phyloP scores from a whole-genome alignment of 331 rosid genomes.

The Malus hybrid region DNA sequence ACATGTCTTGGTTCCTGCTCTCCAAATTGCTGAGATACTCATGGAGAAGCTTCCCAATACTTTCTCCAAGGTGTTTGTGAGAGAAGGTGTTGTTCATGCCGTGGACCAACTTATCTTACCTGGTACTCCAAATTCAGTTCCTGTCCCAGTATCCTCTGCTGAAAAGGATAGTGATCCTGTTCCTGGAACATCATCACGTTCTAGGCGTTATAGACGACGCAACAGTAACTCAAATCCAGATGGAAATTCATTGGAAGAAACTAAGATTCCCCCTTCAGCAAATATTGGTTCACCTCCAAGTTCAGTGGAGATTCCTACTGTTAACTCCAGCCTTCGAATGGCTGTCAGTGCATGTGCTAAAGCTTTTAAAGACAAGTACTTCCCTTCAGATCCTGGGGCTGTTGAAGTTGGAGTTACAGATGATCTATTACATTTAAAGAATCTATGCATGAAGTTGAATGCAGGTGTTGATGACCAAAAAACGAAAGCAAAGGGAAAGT shows the following conservation, averaged over 20 bases:
- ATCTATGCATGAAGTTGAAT: slow-evolving; percentile 72
- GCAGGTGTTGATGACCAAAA: slow-evolving; percentile 70
- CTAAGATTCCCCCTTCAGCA: slow-evolving; percentile 46
- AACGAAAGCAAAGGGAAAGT: slow-evolving; percentile 73
- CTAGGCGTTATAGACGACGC: slow-evolving; percentile 88
- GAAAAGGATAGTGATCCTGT: slow-evolving; percentile 72
- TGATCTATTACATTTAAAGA: slow-evolving; percentile 74
- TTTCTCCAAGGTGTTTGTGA: slow-evolving; percentile 79
- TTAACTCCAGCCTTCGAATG: slow-evolving; percentile 59
- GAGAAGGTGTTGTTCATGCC: slow-evolving; percentile 98
- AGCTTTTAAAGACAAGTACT: slow-evolving; percentile 80
- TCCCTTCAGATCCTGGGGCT: slow-evolving; percentile 72
- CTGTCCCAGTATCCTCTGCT: slow-evolving; percentile 47
- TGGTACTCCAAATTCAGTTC: slow-evolving; percentile 38
- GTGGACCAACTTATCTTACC: slow-evolving; percentile 87
- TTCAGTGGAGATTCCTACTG: slow-evolving; percentile 63
- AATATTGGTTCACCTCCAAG: slow-evolving; percentile 73
- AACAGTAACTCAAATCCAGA: slow-evolving; percentile 59
- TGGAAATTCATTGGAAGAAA: slow-evolving; percentile 65
- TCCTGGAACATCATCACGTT: slow-evolving; percentile 67
- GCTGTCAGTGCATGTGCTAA: slow-evolving; percentile 79
- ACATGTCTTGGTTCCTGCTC: slow-evolving; percentile 80
- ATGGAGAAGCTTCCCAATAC: slow-evolving; percentile 93
- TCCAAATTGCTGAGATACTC: slow-evolving; percentile 94
- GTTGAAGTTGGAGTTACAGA: slow-evolving; percentile 84